These are phyloP conservation scores for Dalechampia spathulata DNA, from an alignment of 441 rosid species.

Conservation along the genomic window DNA sequence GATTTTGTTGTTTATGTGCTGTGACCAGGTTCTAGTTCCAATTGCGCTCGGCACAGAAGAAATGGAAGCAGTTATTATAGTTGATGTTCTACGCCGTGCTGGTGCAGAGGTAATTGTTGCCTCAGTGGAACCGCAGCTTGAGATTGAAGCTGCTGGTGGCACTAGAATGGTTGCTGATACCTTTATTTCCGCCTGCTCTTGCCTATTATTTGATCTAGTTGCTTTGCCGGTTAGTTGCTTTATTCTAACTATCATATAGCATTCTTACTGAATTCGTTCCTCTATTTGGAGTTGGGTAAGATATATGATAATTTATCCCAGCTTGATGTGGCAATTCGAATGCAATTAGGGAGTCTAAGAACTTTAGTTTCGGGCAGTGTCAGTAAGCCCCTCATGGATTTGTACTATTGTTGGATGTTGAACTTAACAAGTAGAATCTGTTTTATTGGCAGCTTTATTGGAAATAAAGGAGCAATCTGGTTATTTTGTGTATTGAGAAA, in stretches of 20 bases:
- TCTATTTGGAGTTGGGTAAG: background rate
- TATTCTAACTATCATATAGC: background rate
- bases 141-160: conserved; percentile 72
- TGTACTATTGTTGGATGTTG: background rate
- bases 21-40: conserved; percentile 66
- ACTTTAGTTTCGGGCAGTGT: background rate
- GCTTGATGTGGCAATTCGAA: background rate
- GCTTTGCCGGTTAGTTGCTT: conserved; percentile 75
- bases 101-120: conserved; percentile 88
- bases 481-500: no score
- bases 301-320: background rate
- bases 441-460: background rate
- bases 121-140: conserved; percentile 81
- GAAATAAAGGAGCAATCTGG: background rate
- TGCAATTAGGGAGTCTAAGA: conserved; percentile 1
- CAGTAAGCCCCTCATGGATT: no score
- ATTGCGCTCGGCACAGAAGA: conserved; percentile 88
- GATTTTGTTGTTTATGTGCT: conserved; percentile 4
- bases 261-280: background rate
- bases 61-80: conserved; percentile 80
- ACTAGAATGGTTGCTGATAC: conserved; percentile 72
- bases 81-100: conserved; percentile 77
- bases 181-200: conserved; percentile 49
- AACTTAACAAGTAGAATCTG: background rate
- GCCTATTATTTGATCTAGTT: conserved; percentile 68